Evolutionary conservation across 768 basidiomycete genomes (phyloP), one percentile per base, ranked within the genome.

Genomic region (Pleurotus salmoneostramineus): DNA sequence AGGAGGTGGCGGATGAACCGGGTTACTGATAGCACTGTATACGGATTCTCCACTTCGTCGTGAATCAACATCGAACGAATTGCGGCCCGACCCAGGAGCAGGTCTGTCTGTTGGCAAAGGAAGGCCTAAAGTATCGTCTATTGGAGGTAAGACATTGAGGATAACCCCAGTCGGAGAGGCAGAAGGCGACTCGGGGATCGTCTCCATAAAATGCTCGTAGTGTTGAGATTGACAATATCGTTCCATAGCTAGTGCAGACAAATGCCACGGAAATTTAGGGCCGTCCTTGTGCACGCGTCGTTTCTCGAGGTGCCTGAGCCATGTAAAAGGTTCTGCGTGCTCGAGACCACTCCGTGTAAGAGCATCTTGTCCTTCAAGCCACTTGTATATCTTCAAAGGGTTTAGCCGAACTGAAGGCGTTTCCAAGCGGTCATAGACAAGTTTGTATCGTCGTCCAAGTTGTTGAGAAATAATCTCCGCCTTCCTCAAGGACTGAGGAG

Each of bases 231-330:
- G 80, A 17, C 79, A 58, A 63, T 83, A 89, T 66, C 89, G 84
- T 67, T 91, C 87, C 60, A 87, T 75, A 10, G 88, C 80, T 52
- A 87, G 71, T 3, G 90, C 89, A 6, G 89, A 83, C 49, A 91
- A 65, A 66, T 84, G 75, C 84, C 87, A 85, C 3, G 78, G 79
- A 42, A 79, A 75, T 43, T 81, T 77, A 47, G 57, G 61, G 31
- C 62, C 60, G 36, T 63, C 61, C 50, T 65, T 72, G 17, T 40
- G 21, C 46, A 63, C 67, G 42, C 69, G 69, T 55, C 67, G 76
- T 59, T 75, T 83, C 48, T 85, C 81, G 49, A 83, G 72, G 61
- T 90, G 87, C 63, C 83, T 87, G 32, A 91, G 71, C 90, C 89
- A 92, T 5, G 84, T 83, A 47, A 88, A 74, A 5, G 89, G 87